Percentiles rank a stretch among this genome's conserved stretches.
Conservation (phyloP, 2,329 filamentous ascomycete species). For the Aspergillus uvarum region DNA sequence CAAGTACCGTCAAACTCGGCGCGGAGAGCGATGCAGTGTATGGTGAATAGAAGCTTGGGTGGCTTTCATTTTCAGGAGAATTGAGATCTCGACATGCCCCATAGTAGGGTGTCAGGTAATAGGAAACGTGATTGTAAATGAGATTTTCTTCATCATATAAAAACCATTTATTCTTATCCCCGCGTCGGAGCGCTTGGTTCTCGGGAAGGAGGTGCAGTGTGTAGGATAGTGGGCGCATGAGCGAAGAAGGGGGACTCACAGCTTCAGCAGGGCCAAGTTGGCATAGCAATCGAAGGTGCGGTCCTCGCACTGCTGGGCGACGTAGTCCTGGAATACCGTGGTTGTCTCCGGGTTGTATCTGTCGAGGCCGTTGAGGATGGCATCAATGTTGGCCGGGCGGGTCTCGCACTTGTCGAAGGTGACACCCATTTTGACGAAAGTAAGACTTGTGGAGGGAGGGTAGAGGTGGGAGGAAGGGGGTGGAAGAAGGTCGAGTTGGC, state of each 20-base stretch:
- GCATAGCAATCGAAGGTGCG: constrained; percentile 95
- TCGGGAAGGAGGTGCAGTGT: not conserved
- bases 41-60: constrained; percentile 4
- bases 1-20: not conserved
- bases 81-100: constrained; percentile 66
- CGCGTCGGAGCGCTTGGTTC: constrained; percentile 6
- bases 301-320: constrained; percentile 90
- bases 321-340: constrained; percentile 87
- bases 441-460: not conserved
- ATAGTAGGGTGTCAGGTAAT: constrained; percentile 76
- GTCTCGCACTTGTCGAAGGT: constrained; percentile 86
- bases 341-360: constrained; percentile 98
- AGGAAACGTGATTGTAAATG: constrained; percentile 79
- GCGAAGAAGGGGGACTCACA: constrained; percentile 59
- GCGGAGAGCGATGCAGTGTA: not conserved
- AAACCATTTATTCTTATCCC: constrained; percentile 8
- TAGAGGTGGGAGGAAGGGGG: not conserved
- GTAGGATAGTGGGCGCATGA: constrained; percentile 5
- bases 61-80: constrained; percentile 62
- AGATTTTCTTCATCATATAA: constrained; percentile 67
- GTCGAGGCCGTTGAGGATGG: constrained; percentile 94
- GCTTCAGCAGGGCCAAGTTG: constrained; percentile 91
- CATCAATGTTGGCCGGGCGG: constrained; percentile 85
- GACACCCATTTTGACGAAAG: constrained; percentile 29
- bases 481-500: not conserved